phyloP scores from a whole-genome alignment of 1,139 yeast species.

The Kodamaea suecica region DNA sequence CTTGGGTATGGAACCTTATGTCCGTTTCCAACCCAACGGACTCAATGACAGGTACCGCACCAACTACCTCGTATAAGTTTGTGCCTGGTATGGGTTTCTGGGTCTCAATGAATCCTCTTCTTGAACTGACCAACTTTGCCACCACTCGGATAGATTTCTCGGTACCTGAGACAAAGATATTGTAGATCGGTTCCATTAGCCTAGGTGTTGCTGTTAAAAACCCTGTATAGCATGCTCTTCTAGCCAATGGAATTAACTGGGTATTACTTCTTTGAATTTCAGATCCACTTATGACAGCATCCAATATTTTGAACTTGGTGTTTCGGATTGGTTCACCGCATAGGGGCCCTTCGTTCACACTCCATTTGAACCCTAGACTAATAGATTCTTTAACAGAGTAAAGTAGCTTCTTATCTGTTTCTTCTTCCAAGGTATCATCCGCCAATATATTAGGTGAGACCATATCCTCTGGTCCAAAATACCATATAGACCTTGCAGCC shows the following conservation, averaged over 20 bases:
- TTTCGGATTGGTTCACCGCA: slow-evolving; percentile 80
- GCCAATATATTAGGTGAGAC: slow-evolving; percentile 57
- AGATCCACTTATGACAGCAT: slow-evolving; percentile 51
- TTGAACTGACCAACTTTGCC: slow-evolving; percentile 49
- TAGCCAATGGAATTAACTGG: slow-evolving; percentile 77
- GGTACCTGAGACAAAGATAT: slow-evolving; percentile 58
- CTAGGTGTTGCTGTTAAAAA: slow-evolving; percentile 75
- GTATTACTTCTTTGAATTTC: slow-evolving; percentile 55
- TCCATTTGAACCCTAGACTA: slow-evolving; percentile 80
- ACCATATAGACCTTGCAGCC: slow-evolving; percentile 81
- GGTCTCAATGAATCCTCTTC: slow-evolving; percentile 56
- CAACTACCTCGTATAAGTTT: slow-evolving; percentile 58
- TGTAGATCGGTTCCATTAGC: slow-evolving; percentile 78
- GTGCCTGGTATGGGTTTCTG: slow-evolving; percentile 72
- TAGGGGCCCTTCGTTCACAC: slow-evolving; percentile 81
- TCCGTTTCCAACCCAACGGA: slow-evolving; percentile 89
- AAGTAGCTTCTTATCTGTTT: slow-evolving; percentile 58
- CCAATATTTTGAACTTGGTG: slow-evolving; percentile 70
- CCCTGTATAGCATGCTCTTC: slow-evolving; percentile 85
- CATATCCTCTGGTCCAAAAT: slow-evolving; percentile 62
- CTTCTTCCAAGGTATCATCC: slow-evolving; percentile 76
- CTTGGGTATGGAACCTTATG: slow-evolving; percentile 69
- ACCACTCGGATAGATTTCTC: slow-evolving; percentile 43
- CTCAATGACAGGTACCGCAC: slow-evolving; percentile 82
- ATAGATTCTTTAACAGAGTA: slow-evolving; percentile 51